phyloP scores from a whole-genome alignment of 768 basidiomycete genomes.

The Tylopilus intermedius region DNA sequence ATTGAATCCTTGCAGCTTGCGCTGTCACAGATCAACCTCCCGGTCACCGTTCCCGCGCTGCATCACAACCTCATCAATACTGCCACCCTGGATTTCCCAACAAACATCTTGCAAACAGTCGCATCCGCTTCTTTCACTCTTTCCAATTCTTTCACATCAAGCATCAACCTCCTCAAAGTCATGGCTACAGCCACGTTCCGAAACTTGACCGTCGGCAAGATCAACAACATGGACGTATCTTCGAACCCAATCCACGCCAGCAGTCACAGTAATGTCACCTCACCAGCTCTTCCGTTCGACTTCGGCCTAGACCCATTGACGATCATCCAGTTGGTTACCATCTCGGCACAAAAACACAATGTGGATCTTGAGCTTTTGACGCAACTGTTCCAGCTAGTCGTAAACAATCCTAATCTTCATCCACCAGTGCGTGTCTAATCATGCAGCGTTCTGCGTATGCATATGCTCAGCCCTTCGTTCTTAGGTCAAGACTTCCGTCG shows the following conservation, averaged over 20 bases:
- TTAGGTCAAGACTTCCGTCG: slow-evolving; percentile 55
- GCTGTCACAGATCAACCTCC: slow-evolving; percentile 55
- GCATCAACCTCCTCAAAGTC: slow-evolving; percentile 57
- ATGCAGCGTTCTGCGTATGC: neutral
- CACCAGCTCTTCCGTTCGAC: slow-evolving; percentile 51
- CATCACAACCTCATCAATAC: slow-evolving; percentile 56
- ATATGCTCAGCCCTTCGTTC: neutral
- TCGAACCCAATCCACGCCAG: slow-evolving; percentile 53
- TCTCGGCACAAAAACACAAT: slow-evolving; percentile 46
- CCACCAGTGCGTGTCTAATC: slow-evolving; percentile 39
- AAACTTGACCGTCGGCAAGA: slow-evolving; percentile 52
- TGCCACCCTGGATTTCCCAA: slow-evolving; percentile 55
- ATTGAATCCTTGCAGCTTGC: slow-evolving; percentile 59
- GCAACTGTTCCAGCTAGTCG: slow-evolving; percentile 50
- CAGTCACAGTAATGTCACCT: slow-evolving; percentile 57
- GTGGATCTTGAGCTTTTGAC: slow-evolving; percentile 60
- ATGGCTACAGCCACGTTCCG: slow-evolving; percentile 52
- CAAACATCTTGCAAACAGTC: slow-evolving; percentile 54
- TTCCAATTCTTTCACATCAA: slow-evolving; percentile 67
- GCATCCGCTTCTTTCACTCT: slow-evolving; percentile 56
- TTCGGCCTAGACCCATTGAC: slow-evolving; percentile 61
- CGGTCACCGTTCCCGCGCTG: slow-evolving; percentile 61
- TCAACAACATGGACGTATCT: slow-evolving; percentile 51
- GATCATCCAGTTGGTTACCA: slow-evolving; percentile 53
- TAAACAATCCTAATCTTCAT: slow-evolving; percentile 46